Percentiles rank a stretch among this genome's conserved stretches.
These are phyloP conservation scores for Paraphaeosphaeria minitans DNA, from an alignment of 2,329 filamentous ascomycete species.

Conservation along the genomic window DNA sequence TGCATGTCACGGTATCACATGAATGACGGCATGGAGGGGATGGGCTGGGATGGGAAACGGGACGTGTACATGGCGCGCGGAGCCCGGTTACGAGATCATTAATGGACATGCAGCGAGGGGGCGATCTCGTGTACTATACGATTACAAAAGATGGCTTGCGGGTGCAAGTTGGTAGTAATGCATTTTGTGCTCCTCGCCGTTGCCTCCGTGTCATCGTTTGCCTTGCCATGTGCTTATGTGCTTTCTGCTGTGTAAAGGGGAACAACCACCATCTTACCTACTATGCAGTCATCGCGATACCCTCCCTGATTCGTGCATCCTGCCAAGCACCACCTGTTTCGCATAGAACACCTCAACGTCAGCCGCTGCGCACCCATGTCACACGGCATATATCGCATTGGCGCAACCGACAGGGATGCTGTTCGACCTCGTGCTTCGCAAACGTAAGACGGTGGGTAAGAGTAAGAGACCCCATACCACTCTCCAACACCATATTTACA, in stretches of 20 bases:
- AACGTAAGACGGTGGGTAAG: not conserved
- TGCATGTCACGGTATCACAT: not conserved
- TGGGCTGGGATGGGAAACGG: not conserved
- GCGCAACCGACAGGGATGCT: not conserved
- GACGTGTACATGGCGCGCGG: not conserved
- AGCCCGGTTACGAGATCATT: conserved; percentile 18
- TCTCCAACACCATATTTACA: no score
- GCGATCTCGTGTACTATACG: conserved; percentile 24
- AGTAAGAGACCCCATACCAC: no score
- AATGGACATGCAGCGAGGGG: conserved; percentile 9
- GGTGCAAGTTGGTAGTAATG: conserved; percentile 14
- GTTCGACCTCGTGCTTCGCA: not conserved
- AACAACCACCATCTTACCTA: not conserved
- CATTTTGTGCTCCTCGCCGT: conserved; percentile 13
- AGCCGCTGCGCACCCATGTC: no score
- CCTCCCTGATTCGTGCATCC: no score
- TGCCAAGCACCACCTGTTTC: no score
- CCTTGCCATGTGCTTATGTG: no score
- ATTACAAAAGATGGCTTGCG: conserved; percentile 1
- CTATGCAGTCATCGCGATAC: no score
- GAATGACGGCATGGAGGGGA: not conserved
- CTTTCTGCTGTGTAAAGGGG: not conserved
- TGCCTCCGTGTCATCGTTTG: not conserved
- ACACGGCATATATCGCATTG: not conserved
- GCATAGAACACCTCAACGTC: no score